Evolutionary conservation across 2,329 filamentous ascomycete species (phyloP).

Genomic region (Parafenestella ontariensis): DNA sequence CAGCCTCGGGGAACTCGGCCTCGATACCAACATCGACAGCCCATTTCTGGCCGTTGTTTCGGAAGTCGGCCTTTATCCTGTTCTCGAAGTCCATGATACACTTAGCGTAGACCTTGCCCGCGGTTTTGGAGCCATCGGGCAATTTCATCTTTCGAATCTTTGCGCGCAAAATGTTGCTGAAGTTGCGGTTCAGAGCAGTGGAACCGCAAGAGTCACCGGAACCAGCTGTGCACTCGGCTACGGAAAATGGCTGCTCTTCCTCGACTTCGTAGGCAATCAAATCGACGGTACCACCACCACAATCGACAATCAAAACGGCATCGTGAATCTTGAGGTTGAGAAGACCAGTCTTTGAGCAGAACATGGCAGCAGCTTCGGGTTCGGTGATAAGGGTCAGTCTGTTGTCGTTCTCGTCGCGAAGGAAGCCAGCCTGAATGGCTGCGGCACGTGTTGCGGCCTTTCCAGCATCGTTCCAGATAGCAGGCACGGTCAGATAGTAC

Average conservation of each 20-base stretch:
- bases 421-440: conserved; percentile 94
- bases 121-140: conserved; percentile 93
- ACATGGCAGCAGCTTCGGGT: conserved; percentile 94
- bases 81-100: conserved; percentile 99
- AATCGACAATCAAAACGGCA: conserved; percentile 97
- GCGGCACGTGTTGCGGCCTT: conserved; percentile 96
- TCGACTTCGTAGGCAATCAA: conserved; percentile 99
- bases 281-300: conserved; percentile 97
- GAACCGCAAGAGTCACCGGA: conserved; percentile 98
- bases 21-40: conserved; percentile 98
- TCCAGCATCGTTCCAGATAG: conserved; percentile 98
- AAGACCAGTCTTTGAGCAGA: conserved; percentile 95
- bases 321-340: conserved; percentile 98
- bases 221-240: conserved; percentile 95
- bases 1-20: conserved; percentile 95
- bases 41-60: conserved; percentile 99
- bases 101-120: conserved; percentile 98
- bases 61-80: conserved; percentile 98
- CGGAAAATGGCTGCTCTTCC: conserved; percentile 95
- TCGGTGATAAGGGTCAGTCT: conserved; percentile 93
- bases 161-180: conserved; percentile 95
- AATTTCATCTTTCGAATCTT: conserved; percentile 99
- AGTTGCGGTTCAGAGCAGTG: conserved; percentile 97
- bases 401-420: conserved; percentile 97
- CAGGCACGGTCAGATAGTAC: conserved; percentile 98